Evolutionary conservation across 148 eudicot species (phyloP), one percentile per base, ranked within the genome.

Genomic region (Oxyria digyna): DNA sequence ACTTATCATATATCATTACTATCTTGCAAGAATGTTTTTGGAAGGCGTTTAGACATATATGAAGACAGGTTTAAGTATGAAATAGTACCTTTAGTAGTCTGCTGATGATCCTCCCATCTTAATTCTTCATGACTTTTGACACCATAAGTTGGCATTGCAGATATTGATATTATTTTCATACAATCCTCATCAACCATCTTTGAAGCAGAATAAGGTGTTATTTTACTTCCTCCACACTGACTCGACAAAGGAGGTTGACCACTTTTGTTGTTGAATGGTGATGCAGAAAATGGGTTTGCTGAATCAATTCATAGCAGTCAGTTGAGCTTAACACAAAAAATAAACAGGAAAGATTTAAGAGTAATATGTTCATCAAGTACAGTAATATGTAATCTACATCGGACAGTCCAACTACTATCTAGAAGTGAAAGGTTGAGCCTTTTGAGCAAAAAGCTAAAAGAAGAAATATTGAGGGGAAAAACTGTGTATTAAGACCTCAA

Each of bases 211-310:
- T 85, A 92, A 52, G 88, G 70, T 55, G 88, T 43, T 43, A 15
- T 80, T 75, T 93, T 84, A 73, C 82, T 87, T 65, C 96, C 97
- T 69, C 89, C 91, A 43, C 80, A 85, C 75, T 85, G 88, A 72
- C 79, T 82, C 67, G 85, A 90, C 72, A 82, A 68, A 43, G 48
- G 48, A 43, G 48, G 48, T 43, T 43, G 18, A 4, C 48, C 48
- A 43, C 48, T 43, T 43, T 43, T 43, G 48, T 18, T 43, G 48
- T 18, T 43, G 48, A 43, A 43, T 5, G 43, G 43, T 14, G 15
- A 41, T 41, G 43, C 43, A 41, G 43, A 41, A 41, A 41, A 41
- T 41, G 43, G 15, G 43, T 41, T 41, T 41, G 11, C 43, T 41
- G 43, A 9, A 41, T 41, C 43, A 41, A 41, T 41, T 41, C 43